Percentiles rank a stretch among this genome's conserved stretches.
phyloP scores from a whole-genome alignment of 768 basidiomycete species.

The Calocera cornea region DNA sequence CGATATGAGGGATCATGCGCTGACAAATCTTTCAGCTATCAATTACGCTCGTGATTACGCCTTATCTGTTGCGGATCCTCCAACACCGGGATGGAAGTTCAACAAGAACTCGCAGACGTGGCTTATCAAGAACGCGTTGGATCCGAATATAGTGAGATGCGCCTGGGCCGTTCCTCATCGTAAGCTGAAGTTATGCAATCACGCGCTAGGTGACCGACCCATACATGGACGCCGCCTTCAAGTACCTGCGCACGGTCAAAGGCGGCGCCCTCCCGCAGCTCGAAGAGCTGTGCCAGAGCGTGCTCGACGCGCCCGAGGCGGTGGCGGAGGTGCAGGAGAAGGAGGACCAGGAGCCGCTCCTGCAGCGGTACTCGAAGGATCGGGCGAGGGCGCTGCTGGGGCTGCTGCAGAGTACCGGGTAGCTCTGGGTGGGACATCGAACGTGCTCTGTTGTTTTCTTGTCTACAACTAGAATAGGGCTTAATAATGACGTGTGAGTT shows the following conservation, averaged over 20 bases:
- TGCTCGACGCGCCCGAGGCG: neutral
- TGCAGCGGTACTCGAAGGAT: neutral
- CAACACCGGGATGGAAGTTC: neutral
- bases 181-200: no score
- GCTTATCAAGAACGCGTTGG: neutral
- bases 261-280: neutral
- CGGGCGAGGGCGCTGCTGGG: neutral
- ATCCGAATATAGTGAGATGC: neutral
- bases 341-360: neutral
- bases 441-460: no score
- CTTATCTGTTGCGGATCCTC: neutral
- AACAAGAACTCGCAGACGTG: neutral
- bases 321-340: neutral
- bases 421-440: neutral
- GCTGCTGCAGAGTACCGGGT: neutral
- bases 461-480: no score
- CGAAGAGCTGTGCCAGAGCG: neutral
- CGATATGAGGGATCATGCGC: neutral
- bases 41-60: neutral
- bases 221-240: neutral
- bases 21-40: neutral
- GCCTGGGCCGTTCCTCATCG: no score
- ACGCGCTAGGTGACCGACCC: neutral
- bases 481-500: no score
- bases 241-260: slow-evolving; percentile 1